Evolutionary conservation across 305 asterid genomes (phyloP).

Genomic region (Fraxinus platypoda): DNA sequence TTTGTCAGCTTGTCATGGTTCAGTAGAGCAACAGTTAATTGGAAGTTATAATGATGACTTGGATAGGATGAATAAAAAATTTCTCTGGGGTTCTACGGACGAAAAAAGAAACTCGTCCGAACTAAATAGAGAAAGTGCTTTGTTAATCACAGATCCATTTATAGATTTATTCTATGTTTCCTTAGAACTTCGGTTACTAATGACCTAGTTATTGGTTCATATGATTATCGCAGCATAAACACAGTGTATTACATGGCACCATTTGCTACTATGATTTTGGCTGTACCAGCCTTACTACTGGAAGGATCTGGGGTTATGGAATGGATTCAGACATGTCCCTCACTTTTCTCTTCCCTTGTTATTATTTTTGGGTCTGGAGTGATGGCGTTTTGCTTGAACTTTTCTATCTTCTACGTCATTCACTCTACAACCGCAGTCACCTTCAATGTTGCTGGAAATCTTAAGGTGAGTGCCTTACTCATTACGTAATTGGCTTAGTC

Average conservation of each 20-base stretch:
- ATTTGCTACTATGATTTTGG: slow-evolving; percentile 81
- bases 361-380: slow-evolving; percentile 80
- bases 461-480: slow-evolving; percentile 53
- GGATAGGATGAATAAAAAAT: neutral
- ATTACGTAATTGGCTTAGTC: neutral
- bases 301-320: slow-evolving; percentile 70
- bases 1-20: neutral
- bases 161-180: neutral
- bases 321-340: slow-evolving; percentile 62
- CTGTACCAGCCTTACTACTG: slow-evolving; percentile 60
- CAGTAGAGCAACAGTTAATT: neutral
- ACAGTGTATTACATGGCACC: slow-evolving; percentile 96
- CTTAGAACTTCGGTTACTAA: neutral
- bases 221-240: slow-evolving; percentile 57
- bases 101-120: neutral
- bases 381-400: slow-evolving; percentile 77
- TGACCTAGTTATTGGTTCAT: neutral
- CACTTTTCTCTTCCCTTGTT: slow-evolving; percentile 50
- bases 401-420: slow-evolving; percentile 82
- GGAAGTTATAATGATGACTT: neutral
- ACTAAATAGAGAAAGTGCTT: neutral
- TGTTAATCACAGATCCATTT: neutral
- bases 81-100: neutral
- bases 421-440: slow-evolving; percentile 96
- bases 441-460: slow-evolving; percentile 91